Base-by-base conservation (phyloP, 805 yeast genomes). In the Lipomyces starkeyi region DNA sequence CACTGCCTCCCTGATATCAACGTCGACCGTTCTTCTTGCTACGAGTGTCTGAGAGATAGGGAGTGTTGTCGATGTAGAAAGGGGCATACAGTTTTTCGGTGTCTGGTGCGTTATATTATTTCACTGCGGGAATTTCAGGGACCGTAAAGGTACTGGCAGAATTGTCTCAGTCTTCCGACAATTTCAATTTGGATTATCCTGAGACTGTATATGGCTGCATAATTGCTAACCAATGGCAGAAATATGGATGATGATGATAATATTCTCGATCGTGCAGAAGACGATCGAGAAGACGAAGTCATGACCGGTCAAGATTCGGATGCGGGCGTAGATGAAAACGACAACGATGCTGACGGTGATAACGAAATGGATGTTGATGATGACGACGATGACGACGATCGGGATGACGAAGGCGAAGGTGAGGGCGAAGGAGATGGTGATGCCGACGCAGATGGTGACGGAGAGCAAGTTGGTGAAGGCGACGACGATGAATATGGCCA, bases 281-380 rank as follows among this genome's bases (percentile, higher is more conserved):
- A 68, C 27, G 70, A 67, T 20, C 72, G 70, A 1, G 72, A 73
- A 9, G 70, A 66, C 25, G 65, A 63, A 14, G 70, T 65, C 11
- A 58, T 65, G 3, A 63, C 63, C 8, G 69, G 68, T 3, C 73
- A 72, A 8, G 71, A 68, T 1, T 58, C 68, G n/a, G 66, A 63
- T 22, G 55, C 27, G 2, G 72, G 69, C 3, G 68, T 63, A 1
- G 72, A 69, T 13, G 75, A 66, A 2, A 71, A 71, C 43, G 75
- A 74, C 20, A 74, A 69, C 2, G 77, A 71, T 6, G 77, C 73
- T 5, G 77, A 74, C 34, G 76, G 74, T 14, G 78, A 75, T 8
- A 78, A 73, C 3, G 75, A 75, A 6, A 76, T 74, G 20, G 79
- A 75, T 7, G 72, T 64, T 13, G 78, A 74, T 6, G 78, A 75